Percentiles rank a stretch among this genome's conserved stretches.
These are phyloP conservation scores for Abrus precatorius DNA, from an alignment of 306 rosid species.

Conservation along the genomic window DNA sequence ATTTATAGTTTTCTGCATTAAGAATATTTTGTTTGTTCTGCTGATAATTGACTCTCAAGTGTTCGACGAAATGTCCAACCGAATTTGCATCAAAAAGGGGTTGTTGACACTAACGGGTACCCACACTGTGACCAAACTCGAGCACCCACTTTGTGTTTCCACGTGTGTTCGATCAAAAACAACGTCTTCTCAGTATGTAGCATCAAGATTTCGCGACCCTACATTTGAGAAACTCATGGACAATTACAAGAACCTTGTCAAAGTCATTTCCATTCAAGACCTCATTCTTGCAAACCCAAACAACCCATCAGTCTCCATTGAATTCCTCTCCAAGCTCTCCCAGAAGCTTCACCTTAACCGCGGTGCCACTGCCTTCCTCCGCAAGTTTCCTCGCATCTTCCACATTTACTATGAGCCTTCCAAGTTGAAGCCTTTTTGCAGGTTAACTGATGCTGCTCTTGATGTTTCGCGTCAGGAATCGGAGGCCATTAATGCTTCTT, in stretches of 20 bases:
- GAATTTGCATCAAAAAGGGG: constrained; percentile 38
- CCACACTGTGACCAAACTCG: constrained; percentile 46
- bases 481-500: constrained; percentile 63
- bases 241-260: constrained; percentile 77
- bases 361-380: constrained; percentile 78
- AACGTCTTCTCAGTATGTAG: constrained; percentile 76
- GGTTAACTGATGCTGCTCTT: constrained; percentile 69
- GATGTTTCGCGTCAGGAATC: constrained; percentile 64
- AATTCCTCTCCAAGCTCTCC: constrained; percentile 81
- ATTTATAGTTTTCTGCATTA: constrained; percentile 43
- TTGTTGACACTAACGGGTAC: constrained; percentile 39
- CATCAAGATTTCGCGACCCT: constrained; percentile 84
- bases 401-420: constrained; percentile 71
- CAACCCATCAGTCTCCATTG: constrained; percentile 69
- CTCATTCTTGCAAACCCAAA: constrained; percentile 84
- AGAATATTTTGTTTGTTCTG: background rate
- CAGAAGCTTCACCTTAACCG: constrained; percentile 91
- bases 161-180: constrained; percentile 64
- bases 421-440: constrained; percentile 72
- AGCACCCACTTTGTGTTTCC: constrained; percentile 39
- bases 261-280: constrained; percentile 83
- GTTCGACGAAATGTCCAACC: constrained; percentile 56
- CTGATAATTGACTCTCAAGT: constrained; percentile 18
- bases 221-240: constrained; percentile 95
- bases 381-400: constrained; percentile 86